phyloP scores from a whole-genome alignment of 306 rosid species.

The Acmispon strigosus region DNA sequence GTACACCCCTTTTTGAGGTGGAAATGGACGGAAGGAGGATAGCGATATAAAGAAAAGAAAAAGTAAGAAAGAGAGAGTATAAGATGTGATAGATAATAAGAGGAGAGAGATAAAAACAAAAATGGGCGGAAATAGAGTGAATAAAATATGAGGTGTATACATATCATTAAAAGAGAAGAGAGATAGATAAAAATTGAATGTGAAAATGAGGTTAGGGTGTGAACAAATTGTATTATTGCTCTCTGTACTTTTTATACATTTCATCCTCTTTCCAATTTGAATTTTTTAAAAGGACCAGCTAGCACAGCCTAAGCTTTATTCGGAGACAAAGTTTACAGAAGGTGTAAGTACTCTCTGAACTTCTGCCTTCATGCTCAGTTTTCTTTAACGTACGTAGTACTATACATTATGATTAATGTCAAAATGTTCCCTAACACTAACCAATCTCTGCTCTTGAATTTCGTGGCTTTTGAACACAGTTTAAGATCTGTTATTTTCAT shows the following conservation, averaged over 20 bases:
- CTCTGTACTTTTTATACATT: neutral
- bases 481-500: slow-evolving; percentile 13
- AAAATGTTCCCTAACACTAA: slow-evolving; percentile 2
- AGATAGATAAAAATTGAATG: too few species aligned
- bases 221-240: too few species aligned
- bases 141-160: too few species aligned
- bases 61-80: too few species aligned
- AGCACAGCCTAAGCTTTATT: slow-evolving; percentile 18
- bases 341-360: slow-evolving; percentile 24
- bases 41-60: too few species aligned
- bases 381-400: slow-evolving; percentile 15
- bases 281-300: neutral
- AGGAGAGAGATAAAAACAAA: too few species aligned
- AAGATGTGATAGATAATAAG: too few species aligned
- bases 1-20: too few species aligned
- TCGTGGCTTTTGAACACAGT: slow-evolving; percentile 5
- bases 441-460: neutral
- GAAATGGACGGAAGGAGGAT: too few species aligned
- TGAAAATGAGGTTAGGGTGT: too few species aligned
- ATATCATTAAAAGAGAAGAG: too few species aligned
- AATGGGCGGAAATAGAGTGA: too few species aligned
- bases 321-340: slow-evolving; percentile 15
- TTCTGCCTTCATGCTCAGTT: slow-evolving; percentile 11
- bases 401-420: neutral
- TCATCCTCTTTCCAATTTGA: neutral